phyloP scores from a whole-genome alignment of 2,329 filamentous ascomycete species.

The Lasiodiplodia citricola region DNA sequence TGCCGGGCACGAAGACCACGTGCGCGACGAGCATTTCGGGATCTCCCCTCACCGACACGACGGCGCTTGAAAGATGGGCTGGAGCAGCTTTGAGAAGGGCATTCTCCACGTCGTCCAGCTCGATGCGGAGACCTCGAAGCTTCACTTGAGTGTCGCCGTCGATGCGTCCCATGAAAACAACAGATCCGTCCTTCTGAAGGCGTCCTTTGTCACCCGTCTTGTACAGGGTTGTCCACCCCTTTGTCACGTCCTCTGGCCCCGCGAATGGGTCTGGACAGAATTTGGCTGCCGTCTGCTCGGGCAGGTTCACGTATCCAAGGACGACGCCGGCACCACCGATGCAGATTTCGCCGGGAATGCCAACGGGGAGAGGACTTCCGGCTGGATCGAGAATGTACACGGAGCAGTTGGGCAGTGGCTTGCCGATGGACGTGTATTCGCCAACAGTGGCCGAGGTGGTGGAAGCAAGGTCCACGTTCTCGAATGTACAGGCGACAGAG shows the following conservation, averaged over 20 bases:
- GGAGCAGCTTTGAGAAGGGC: constrained; percentile 36
- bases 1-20: constrained; percentile 38
- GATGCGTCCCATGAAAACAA: constrained; percentile 36
- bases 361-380: constrained; percentile 45
- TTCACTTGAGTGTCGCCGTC: constrained; percentile 34
- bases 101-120: constrained; percentile 47
- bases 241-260: not conserved
- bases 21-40: constrained; percentile 36
- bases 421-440: constrained; percentile 34
- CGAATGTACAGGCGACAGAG: not conserved
- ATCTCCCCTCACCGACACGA: constrained; percentile 33
- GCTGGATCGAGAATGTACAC: constrained; percentile 50
- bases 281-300: constrained; percentile 29
- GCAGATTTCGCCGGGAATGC: constrained; percentile 51
- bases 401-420: constrained; percentile 43
- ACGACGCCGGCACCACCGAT: constrained; percentile 48
- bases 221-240: constrained; percentile 40
- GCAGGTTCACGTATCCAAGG: constrained; percentile 42
- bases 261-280: constrained; percentile 29
- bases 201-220: constrained; percentile 49
- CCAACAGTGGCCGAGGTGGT: constrained; percentile 36
- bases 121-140: constrained; percentile 47
- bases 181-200: constrained; percentile 40
- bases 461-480: constrained; percentile 17
- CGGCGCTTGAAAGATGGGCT: constrained; percentile 35